Evolutionary conservation across 2,329 filamentous ascomycete genomes (phyloP).

Genomic region (Fusarium sp.): DNA sequence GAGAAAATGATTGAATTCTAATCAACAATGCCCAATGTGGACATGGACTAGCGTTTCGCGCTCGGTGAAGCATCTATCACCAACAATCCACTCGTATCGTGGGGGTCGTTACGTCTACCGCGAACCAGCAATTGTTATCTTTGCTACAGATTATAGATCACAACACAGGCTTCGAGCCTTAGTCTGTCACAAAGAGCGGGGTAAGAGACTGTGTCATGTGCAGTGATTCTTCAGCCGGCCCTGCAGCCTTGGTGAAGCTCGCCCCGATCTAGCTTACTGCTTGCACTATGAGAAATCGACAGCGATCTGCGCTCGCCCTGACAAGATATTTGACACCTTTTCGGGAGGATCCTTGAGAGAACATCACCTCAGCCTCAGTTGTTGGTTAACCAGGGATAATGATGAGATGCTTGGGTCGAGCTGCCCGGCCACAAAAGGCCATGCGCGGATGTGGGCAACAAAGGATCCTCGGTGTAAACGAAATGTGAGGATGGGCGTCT

Average conservation of each 20-base stretch:
- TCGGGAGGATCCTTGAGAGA: background rate
- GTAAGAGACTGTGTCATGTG: conserved; percentile 33
- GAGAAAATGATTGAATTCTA: conserved; percentile 8
- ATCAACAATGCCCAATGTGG: conserved; percentile 10
- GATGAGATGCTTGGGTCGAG: conserved; percentile 1
- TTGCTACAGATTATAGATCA: background rate
- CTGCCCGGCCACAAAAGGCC: conserved; percentile 13
- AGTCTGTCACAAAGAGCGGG: conserved; percentile 40
- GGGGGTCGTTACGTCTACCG: conserved; percentile 22
- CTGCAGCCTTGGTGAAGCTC: conserved; percentile 23
- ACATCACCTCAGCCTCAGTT: conserved; percentile 3
- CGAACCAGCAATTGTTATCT: conserved; percentile 11
- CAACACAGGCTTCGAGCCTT: conserved; percentile 7
- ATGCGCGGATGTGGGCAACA: conserved; percentile 2
- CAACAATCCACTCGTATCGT: conserved; percentile 15
- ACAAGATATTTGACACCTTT: too few species aligned
- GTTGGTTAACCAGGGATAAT: conserved; percentile 6
- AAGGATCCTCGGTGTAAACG: conserved; percentile 4
- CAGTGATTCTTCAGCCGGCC: conserved; percentile 25
- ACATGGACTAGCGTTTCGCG: conserved; percentile 16
- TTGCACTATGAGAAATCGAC: conserved; percentile 35
- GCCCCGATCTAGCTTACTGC: conserved; percentile 36
- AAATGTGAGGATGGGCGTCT: conserved; percentile 33
- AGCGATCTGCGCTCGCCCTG: background rate
- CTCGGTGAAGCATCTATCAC: conserved; percentile 30